These are phyloP conservation scores for Plasmodiophora brassicae DNA, from an alignment of 208 protist species.

Conservation along the genomic window DNA sequence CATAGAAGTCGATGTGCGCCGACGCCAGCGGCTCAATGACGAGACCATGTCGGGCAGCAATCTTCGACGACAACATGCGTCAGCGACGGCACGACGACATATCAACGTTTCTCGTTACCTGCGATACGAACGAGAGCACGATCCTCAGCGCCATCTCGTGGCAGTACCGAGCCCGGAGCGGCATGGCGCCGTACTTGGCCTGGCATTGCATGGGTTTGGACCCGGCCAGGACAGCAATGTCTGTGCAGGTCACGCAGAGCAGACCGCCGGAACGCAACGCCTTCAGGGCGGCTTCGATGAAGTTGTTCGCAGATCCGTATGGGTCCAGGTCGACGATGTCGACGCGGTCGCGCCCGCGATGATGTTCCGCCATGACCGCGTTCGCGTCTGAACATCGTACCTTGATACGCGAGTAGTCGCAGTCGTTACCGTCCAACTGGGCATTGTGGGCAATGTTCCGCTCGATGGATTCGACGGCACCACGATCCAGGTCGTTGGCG, in stretches of 20 bases:
- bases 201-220: conserved; percentile 80
- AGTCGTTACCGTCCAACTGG: conserved; percentile 67
- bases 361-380: conserved; percentile 66
- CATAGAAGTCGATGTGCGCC: conserved; percentile 97
- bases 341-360: conserved; percentile 64
- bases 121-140: conserved; percentile 76
- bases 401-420: too few species aligned
- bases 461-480: conserved; percentile 86
- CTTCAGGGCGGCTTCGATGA: conserved; percentile 91
- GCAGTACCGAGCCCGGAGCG: conserved; percentile 64
- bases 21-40: conserved; percentile 91
- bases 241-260: conserved; percentile 95
- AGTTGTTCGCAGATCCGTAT: conserved; percentile 92
- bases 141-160: conserved; percentile 92
- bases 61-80: too few species aligned
- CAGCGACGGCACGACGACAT: conserved; percentile 80
- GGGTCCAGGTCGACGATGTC: conserved; percentile 98
- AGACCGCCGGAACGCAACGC: conserved; percentile 88
- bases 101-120: conserved; percentile 50
- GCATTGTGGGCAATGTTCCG: conserved; percentile 89
- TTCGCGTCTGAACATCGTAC: conserved; percentile 35
- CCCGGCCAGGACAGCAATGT: conserved; percentile 93
- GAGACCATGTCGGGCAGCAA: conserved; percentile 84
- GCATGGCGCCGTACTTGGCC: conserved; percentile 72
- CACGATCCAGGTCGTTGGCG: conserved; percentile 90